Conservation (phyloP, 2,329 filamentous ascomycete species). For the Metarhizium sp. region DNA sequence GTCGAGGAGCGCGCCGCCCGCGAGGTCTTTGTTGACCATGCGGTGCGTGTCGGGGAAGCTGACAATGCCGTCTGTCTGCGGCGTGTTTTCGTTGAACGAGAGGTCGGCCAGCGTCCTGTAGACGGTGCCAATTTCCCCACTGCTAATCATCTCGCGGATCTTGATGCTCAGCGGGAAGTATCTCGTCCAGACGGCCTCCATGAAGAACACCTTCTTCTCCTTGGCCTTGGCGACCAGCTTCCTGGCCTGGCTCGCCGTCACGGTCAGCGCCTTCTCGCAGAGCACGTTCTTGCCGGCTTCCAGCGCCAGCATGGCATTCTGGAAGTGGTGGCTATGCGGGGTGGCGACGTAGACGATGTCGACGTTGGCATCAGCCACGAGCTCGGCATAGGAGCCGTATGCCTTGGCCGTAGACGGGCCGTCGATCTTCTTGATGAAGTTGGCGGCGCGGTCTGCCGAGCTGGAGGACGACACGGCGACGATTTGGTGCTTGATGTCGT, state of each 20-base stretch:
- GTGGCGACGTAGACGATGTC: conserved; percentile 87
- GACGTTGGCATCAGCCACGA: conserved; percentile 68
- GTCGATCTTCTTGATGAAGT: conserved; percentile 63
- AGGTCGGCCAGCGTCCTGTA: conserved; percentile 52
- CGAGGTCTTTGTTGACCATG: conserved; percentile 74
- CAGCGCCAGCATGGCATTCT: conserved; percentile 78
- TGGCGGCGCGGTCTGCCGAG: conserved; percentile 56
- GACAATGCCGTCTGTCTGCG: conserved; percentile 37
- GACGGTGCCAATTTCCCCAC: conserved; percentile 48
- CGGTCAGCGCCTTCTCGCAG: conserved; percentile 85
- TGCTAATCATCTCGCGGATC: conserved; percentile 53
- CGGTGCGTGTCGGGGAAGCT: conserved; percentile 55
- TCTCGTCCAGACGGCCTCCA: conserved; percentile 86
- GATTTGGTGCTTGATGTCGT: conserved; percentile 67
- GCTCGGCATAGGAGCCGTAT: conserved; percentile 74
- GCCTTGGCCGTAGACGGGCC: conserved; percentile 59
- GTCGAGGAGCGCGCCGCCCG: conserved; percentile 75
- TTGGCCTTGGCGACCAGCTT: conserved; percentile 63
- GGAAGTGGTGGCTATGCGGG: conserved; percentile 87
- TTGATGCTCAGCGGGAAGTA: conserved; percentile 79
- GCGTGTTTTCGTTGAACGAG: conserved; percentile 51
- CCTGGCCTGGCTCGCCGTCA: conserved; percentile 68
- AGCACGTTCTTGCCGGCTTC: conserved; percentile 80
- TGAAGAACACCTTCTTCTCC: conserved; percentile 65
- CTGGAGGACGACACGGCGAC: conserved; percentile 73